These are phyloP conservation scores for Solanum gandarillasii DNA, from an alignment of 257 asterid genomes.

Conservation along the genomic window DNA sequence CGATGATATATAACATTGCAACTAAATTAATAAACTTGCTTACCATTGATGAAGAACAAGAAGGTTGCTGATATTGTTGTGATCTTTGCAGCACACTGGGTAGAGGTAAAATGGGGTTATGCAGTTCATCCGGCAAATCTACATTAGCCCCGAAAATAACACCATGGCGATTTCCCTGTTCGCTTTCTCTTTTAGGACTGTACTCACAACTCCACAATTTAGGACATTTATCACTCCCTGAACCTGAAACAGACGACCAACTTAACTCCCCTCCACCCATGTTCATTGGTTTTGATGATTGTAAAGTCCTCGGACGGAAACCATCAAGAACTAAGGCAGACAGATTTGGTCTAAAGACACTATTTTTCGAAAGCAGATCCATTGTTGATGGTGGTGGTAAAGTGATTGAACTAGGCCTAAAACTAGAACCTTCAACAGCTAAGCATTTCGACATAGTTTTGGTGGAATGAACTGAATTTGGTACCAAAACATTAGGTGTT, in stretches of 20 bases:
- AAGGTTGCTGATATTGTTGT: slow-evolving; percentile 35
- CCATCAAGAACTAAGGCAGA: slow-evolving; percentile 26
- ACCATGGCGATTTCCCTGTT: slow-evolving; percentile 20
- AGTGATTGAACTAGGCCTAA: slow-evolving; percentile 26
- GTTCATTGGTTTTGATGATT: slow-evolving; percentile 21
- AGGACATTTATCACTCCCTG: slow-evolving; percentile 31
- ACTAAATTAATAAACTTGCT: background rate
- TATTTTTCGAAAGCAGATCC: slow-evolving; percentile 29
- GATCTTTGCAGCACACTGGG: slow-evolving; percentile 37
- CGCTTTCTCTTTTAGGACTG: slow-evolving; percentile 26
- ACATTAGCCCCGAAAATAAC: slow-evolving; percentile 13
- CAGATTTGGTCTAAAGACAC: slow-evolving; percentile 8
- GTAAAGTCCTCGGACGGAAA: slow-evolving; percentile 16
- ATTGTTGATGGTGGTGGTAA: slow-evolving; percentile 16
- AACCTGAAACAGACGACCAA: slow-evolving; percentile 12
- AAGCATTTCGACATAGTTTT: slow-evolving; percentile 14
- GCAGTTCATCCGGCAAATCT: slow-evolving; percentile 17
- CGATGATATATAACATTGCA: background rate
- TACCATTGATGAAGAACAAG: slow-evolving; percentile 40
- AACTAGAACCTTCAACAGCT: slow-evolving; percentile 16
- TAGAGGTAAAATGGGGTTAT: slow-evolving; percentile 15
- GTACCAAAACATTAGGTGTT: slow-evolving; percentile 22
- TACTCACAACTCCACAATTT: slow-evolving; percentile 33
- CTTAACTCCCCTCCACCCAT: slow-evolving; percentile 18
- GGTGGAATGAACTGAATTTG: slow-evolving; percentile 16